A percentile compares a stretch with the other conserved stretches of the same genome.
Evolutionary conservation across 2,329 filamentous ascomycete species (phyloP).

Genomic region (Lachnellula cervina): DNA sequence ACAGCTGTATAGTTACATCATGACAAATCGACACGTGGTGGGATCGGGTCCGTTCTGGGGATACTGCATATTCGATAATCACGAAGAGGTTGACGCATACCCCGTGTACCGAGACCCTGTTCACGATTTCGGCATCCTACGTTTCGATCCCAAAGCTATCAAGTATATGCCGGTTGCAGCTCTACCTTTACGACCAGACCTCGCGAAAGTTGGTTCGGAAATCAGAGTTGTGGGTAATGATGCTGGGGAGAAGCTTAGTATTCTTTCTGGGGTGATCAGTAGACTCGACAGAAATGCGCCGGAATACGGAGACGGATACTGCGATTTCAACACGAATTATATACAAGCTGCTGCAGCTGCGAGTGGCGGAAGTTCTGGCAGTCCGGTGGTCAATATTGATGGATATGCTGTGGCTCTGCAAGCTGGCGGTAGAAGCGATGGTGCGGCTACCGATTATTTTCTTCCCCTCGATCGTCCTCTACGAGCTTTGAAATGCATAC

Average conservation of each 20-base stretch:
- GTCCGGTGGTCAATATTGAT: conserved; percentile 93
- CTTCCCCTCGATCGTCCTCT: conserved; percentile 86
- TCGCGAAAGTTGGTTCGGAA: conserved; percentile 85
- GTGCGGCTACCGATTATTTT: conserved; percentile 96
- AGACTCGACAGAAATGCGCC: conserved; percentile 93
- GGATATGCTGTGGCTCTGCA: conserved; percentile 89
- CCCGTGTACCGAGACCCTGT: conserved; percentile 97
- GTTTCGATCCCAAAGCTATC: conserved; percentile 92
- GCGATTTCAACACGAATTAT: conserved; percentile 94
- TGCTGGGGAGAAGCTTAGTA: conserved; percentile 96
- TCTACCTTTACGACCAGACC: conserved; percentile 75
- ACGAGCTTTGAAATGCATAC: conserved; percentile 81
- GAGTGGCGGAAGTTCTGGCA: conserved; percentile 95
- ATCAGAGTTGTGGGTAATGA: conserved; percentile 98
- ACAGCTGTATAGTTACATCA: conserved; percentile 55
- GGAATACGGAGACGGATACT: conserved; percentile 96
- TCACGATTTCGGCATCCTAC: conserved; percentile 95
- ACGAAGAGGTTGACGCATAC: conserved; percentile 92
- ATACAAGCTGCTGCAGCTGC: conserved; percentile 97
- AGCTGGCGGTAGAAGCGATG: conserved; percentile 88
- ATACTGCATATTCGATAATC: conserved; percentile 97
- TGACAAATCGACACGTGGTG: conserved; percentile 90
- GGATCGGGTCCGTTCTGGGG: conserved; percentile 96
- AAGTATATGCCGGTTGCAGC: conserved; percentile 93
- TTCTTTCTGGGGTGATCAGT: conserved; percentile 94